These are phyloP conservation scores for Chrysanthemum makinoi DNA, from an alignment of 129 eudicot genomes.

Conservation along the genomic window DNA sequence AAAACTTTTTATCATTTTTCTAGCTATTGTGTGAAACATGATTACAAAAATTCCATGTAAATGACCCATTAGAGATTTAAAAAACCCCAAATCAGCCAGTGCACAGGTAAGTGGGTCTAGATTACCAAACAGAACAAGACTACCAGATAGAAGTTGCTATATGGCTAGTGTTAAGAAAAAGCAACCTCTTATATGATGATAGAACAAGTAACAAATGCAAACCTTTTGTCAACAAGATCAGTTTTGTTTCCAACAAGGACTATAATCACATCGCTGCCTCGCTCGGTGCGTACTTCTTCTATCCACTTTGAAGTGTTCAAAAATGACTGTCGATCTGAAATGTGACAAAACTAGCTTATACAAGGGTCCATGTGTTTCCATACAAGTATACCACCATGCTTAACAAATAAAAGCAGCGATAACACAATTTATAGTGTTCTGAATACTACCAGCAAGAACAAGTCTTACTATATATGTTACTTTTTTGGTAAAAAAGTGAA, in stretches of 20 bases:
- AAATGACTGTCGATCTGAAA: no score
- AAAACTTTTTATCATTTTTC: no score
- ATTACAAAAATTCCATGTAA: neutral
- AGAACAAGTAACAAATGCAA: neutral
- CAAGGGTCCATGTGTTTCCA: no score
- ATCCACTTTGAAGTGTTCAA: no score
- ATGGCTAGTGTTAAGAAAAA: slow-evolving; percentile 1
- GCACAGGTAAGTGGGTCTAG: neutral
- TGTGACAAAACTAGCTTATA: no score
- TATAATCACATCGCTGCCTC: slow-evolving; percentile 79
- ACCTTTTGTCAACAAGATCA: slow-evolving; percentile 96
- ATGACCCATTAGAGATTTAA: neutral
- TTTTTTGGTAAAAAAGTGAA: no score
- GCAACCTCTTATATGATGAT: neutral
- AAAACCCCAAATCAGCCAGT: neutral
- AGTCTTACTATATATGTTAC: no score
- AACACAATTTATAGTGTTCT: no score
- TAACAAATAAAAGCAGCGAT: no score
- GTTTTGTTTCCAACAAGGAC: slow-evolving; percentile 97
- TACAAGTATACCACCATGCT: no score
- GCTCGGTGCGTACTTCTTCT: slow-evolving; percentile 85
- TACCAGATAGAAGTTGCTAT: neutral
- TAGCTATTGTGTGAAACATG: neutral
- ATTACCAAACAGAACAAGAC: neutral
- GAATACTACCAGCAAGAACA: no score